Base-by-base conservation (phyloP, 2,329 filamentous ascomycete genomes). In the Scedosporium apiospermum region DNA sequence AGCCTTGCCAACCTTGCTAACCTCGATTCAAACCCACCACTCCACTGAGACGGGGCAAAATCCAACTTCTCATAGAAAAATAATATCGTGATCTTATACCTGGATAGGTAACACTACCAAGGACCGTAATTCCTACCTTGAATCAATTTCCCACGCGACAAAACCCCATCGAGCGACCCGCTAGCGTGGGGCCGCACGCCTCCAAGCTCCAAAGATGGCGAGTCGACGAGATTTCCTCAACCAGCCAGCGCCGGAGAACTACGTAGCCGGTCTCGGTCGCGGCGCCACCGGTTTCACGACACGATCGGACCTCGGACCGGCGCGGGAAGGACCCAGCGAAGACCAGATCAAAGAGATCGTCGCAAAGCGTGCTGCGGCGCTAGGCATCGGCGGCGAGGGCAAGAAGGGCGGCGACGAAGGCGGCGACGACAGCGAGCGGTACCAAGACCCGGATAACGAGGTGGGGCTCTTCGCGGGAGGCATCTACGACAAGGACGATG, bases 271-370 rank as follows among this genome's bases (percentile, higher is more conserved):
- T 84, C 87, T 99, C 66, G 95, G 95, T 77, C 90, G 96, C 82
- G 95, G 95, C 77, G 96, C 96, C 23, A 99, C 95, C 6, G 95
- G 96, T 65, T 99, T 99, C 78, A 98, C 95, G 16, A 99, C 95
- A 49, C 87, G 96, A 70, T 98, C 93, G 63, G 95, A 99, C 82
- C 82, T 99, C 63, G 95, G 96, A 63, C 95, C 96, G 60, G 93
- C 93, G 64, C 86, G 93, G 70, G 93, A 97, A 78, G 95, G 95
- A 16, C 95, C 95, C 58, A 96, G 90, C 65, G 93, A 97, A 70
- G 95, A 99, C 73, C 93, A 98, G 77, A 97, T 99, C 77, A 97
- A 98, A 75, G 95, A 96, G 75, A 93, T 91, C 65, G 88, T 99
- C 68, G 93, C 93, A 58, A 97, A 97, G 76, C 88, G 96, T 69